Percentiles rank a stretch among this genome's conserved stretches.
These are phyloP conservation scores for Leptomonas seymouri DNA, from an alignment of 208 protist species.

Conservation along the genomic window DNA sequence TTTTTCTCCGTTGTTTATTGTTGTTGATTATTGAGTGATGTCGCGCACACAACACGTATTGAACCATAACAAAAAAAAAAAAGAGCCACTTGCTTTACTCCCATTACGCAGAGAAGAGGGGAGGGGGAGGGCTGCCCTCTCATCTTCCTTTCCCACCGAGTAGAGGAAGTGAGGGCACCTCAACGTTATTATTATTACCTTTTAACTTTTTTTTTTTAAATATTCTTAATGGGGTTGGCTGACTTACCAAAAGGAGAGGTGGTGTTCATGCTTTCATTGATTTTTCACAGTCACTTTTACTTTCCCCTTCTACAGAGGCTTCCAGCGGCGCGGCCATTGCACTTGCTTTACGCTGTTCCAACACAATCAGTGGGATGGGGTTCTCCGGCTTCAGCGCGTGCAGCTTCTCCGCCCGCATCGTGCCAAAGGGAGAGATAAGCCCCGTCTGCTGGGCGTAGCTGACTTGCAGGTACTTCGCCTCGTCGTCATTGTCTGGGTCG, in stretches of 20 bases:
- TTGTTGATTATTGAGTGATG: too few relatives aligned
- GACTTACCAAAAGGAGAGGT: too few relatives aligned
- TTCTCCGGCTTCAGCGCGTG: constrained; percentile 48
- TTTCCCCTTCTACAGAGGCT: not conserved
- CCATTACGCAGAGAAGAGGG: too few relatives aligned
- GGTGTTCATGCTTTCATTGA: not conserved
- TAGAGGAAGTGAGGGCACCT: too few relatives aligned
- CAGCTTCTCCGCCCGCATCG: constrained; percentile 41
- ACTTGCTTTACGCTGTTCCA: not conserved
- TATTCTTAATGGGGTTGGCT: too few relatives aligned
- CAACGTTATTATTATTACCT: too few relatives aligned
- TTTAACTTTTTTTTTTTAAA: too few relatives aligned
- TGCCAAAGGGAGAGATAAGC: constrained; percentile 57
- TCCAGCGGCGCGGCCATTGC: not conserved
- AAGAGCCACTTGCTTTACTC: too few relatives aligned
- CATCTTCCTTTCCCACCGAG: too few relatives aligned
- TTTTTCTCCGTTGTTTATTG: too few relatives aligned
- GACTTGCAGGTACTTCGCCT: constrained; percentile 59
- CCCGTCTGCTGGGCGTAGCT: constrained; percentile 58
- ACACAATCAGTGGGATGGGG: constrained; percentile 45
- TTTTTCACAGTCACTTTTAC: not conserved
- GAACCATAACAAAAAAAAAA: too few relatives aligned
- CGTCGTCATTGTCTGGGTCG: constrained; percentile 21
- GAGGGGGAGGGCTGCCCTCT: too few relatives aligned
- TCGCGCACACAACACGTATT: not conserved